phyloP scores from a whole-genome alignment of 2,329 filamentous ascomycete species.

The Aschersonia sp. region DNA sequence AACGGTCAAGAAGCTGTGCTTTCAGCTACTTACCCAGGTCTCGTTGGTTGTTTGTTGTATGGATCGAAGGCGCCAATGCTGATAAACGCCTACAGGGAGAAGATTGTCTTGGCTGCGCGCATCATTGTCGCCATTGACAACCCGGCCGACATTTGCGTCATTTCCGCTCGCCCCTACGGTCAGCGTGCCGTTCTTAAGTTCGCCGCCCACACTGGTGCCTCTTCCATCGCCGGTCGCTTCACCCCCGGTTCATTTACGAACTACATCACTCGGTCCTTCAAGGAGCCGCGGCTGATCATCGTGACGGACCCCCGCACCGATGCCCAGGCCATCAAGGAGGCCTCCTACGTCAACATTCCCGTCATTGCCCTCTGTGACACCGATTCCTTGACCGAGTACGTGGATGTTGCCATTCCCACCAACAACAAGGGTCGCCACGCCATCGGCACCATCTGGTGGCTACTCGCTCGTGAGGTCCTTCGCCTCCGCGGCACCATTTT shows the following conservation, averaged over 20 bases:
- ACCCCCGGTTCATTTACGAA: slow-evolving; percentile 99
- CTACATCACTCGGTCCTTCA: slow-evolving; percentile 99
- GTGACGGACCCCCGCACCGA: slow-evolving; percentile 99
- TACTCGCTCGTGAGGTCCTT: slow-evolving; percentile 98
- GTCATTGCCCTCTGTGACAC: slow-evolving; percentile 99
- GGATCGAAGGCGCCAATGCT: slow-evolving; percentile 1
- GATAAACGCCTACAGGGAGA: slow-evolving; percentile 56
- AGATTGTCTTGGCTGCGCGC: slow-evolving; percentile 96
- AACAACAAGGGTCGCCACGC: slow-evolving; percentile 99
- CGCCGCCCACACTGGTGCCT: slow-evolving; percentile 93
- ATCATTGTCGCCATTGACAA: slow-evolving; percentile 99
- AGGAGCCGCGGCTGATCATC: slow-evolving; percentile 98
- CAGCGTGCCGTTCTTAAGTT: slow-evolving; percentile 99
- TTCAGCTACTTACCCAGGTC: too few species aligned
- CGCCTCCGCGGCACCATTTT: slow-evolving; percentile 94
- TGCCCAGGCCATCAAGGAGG: slow-evolving; percentile 99
- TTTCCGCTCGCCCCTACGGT: slow-evolving; percentile 98
- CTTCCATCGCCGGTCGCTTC: slow-evolving; percentile 98
- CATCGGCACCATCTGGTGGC: slow-evolving; percentile 98
- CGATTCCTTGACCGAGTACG: slow-evolving; percentile 98
- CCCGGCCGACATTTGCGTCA: slow-evolving; percentile 97
- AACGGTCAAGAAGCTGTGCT: too few species aligned
- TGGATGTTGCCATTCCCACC: slow-evolving; percentile 98
- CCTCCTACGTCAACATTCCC: slow-evolving; percentile 99
- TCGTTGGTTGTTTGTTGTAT: too few species aligned